Conservation (phyloP, 305 asterid species). For the Fraxinus albicans region DNA sequence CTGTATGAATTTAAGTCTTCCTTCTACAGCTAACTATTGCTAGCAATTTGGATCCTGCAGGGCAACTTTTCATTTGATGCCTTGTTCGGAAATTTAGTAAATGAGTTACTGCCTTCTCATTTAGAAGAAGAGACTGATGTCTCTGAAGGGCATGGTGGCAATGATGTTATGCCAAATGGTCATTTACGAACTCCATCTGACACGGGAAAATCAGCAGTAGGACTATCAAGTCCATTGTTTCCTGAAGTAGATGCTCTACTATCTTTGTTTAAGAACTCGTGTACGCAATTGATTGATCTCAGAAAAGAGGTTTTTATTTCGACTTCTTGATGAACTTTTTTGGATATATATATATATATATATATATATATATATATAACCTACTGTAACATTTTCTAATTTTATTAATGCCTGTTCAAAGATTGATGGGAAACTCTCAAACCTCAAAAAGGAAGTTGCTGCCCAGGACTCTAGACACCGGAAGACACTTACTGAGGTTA, state of each 20-base stretch:
- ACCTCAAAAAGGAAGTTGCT: conserved; percentile 78
- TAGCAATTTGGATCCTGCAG: conserved; percentile 38
- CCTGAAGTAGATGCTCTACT: conserved; percentile 92
- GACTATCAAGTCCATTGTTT: conserved; percentile 60
- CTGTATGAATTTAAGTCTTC: conserved; percentile 5
- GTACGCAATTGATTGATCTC: conserved; percentile 77
- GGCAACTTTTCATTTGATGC: conserved; percentile 97
- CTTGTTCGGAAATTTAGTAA: conserved; percentile 86
- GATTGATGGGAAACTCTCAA: conserved; percentile 89
- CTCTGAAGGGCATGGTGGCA: conserved; percentile 61
- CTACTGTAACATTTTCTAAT: conserved; percentile 26
- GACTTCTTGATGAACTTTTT: conserved; percentile 4
- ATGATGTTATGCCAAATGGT: conserved; percentile 67
- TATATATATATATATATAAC: conserved; percentile 14
- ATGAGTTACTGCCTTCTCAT: conserved; percentile 84
- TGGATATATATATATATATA: conserved; percentile 10
- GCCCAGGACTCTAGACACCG: conserved; percentile 91
- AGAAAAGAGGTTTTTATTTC: conserved; percentile 64
- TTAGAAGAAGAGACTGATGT: conserved; percentile 72
- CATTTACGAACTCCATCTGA: conserved; percentile 68
- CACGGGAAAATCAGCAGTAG: conserved; percentile 55
- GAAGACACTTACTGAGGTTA: conserved; percentile 90
- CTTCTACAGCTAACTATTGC: conserved; percentile 27
- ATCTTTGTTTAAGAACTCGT: conserved; percentile 81
- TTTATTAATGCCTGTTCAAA: conserved; percentile 29